Base-by-base conservation (phyloP, 495 filamentous ascomycete species). In the Tricharina praecox region DNA sequence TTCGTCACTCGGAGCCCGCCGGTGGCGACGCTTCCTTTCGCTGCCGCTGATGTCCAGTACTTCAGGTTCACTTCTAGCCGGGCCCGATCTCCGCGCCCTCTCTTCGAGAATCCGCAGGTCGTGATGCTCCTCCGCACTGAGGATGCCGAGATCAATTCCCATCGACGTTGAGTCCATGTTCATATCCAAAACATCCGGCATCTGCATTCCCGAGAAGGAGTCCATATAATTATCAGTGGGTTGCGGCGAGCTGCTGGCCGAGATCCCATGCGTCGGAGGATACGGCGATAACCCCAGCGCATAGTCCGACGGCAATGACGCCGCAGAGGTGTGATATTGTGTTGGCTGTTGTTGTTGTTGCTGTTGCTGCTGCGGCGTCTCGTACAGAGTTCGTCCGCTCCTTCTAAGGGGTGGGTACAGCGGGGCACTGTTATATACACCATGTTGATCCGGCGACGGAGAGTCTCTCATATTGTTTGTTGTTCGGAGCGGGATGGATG, bases 141-240 rank as follows among this genome's bases (percentile, higher is more conserved):
- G 54, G 34, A 59, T 59, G 41, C 56, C 54, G 15, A 59, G 34
- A 37, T 59, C 56, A 56, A 59, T 59, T 32, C 54, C 56, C 47
- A 59, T 53, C 8, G 50, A 50, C 44, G 57, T 34, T 36, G 57
- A 34, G 4, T 51, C 55, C 33, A 58, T 58, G 13, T 32, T 33
- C 56, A 59, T 54, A 10, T 55, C 50, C 54, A 59, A 58, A 23
- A 58, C 56, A 37, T 58, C 54, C 8, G 43, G 24, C 25, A 46
- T 19, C n/a, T 8, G 18, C 11, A 34, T 33, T 4, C 39, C 39
- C 11, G 43, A 16, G 35, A 46, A 34, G 2, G 43, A 35, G 1
- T 46, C 43, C 7, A 46, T 25, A 34, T 46, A 46, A n/a, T 23
- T 19, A 43, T 43, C 2, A 19, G 3, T 20, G 40, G 40, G 24